phyloP scores from a whole-genome alignment of 352 stramenopile genomes.

The Plasmopara viticola region DNA sequence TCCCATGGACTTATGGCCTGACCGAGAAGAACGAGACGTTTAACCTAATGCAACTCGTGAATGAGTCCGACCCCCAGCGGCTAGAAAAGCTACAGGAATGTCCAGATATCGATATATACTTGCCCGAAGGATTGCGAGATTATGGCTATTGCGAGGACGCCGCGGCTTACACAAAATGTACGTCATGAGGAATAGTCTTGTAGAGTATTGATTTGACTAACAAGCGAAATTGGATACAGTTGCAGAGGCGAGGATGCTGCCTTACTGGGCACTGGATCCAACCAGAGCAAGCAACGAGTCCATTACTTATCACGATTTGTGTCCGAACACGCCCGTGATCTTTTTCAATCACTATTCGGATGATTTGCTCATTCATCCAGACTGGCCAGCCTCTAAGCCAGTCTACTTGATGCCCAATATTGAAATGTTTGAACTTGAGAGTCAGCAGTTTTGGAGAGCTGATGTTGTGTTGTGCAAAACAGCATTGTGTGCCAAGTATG shows the following conservation, averaged over 20 bases:
- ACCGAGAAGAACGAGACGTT: not conserved
- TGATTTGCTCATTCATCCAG: constrained; percentile 5
- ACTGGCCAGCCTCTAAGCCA: constrained; percentile 30
- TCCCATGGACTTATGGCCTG: constrained; percentile 6
- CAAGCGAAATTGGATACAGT: constrained; percentile 6
- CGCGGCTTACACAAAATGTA: constrained; percentile 43
- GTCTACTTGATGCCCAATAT: constrained; percentile 50
- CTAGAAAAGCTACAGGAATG: constrained; percentile 31
- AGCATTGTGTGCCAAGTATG: constrained; percentile 29
- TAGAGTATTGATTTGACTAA: not conserved
- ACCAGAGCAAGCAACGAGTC: no score
- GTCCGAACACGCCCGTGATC: constrained; percentile 37
- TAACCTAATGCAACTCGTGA: constrained; percentile 19
- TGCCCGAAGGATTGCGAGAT: constrained; percentile 27
- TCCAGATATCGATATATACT: constrained; percentile 43
- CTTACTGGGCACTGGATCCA: constrained; percentile 14
- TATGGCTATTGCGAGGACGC: constrained; percentile 53
- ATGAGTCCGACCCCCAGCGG: constrained; percentile 15
- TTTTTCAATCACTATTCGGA: constrained; percentile 65
- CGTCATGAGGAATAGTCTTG: not conserved
- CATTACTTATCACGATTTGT: constrained; percentile 31
- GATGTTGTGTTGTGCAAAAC: constrained; percentile 64
- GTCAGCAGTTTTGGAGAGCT: constrained; percentile 38
- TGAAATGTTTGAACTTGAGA: constrained; percentile 50
- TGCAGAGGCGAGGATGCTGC: constrained; percentile 27